These are phyloP conservation scores for Eutrema salsugineum DNA, from an alignment of 441 rosid genomes.

Conservation along the genomic window DNA sequence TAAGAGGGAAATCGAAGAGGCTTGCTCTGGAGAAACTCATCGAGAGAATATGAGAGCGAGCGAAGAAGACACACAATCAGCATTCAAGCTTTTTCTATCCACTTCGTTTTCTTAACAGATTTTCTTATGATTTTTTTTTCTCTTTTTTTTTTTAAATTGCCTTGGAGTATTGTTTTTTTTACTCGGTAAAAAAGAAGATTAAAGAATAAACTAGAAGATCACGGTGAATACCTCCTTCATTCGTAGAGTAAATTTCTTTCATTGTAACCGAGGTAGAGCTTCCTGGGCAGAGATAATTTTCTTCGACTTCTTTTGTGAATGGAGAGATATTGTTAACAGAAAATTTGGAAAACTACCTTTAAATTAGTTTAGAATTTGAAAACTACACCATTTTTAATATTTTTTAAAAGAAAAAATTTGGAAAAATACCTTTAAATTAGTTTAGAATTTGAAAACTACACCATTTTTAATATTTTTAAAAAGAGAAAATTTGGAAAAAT, in stretches of 20 bases:
- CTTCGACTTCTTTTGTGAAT: too few relatives aligned
- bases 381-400: too few relatives aligned
- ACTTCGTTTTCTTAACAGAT: background rate
- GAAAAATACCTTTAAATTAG: too few relatives aligned
- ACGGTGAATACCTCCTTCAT: too few relatives aligned
- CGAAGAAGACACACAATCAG: background rate
- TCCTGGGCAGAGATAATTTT: background rate
- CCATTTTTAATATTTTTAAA: too few relatives aligned
- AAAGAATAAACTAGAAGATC: too few relatives aligned
- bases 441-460: too few relatives aligned
- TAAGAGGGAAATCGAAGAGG: slow-evolving; percentile 11
- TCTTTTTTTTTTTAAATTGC: background rate
- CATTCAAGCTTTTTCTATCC: background rate
- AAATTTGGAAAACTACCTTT: too few relatives aligned
- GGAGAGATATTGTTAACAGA: background rate
- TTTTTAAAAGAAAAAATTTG: too few relatives aligned
- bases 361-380: too few relatives aligned
- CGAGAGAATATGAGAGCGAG: background rate
- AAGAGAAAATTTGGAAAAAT: too few relatives aligned
- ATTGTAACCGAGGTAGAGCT: background rate
- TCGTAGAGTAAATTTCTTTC: background rate
- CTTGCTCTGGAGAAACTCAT: slow-evolving; percentile 21
- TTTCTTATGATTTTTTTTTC: background rate
- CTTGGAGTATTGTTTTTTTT: background rate
- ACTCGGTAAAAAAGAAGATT: background rate